Base-by-base conservation (phyloP, 2,329 filamentous ascomycete genomes). In the Amesomyces nigricolor region DNA sequence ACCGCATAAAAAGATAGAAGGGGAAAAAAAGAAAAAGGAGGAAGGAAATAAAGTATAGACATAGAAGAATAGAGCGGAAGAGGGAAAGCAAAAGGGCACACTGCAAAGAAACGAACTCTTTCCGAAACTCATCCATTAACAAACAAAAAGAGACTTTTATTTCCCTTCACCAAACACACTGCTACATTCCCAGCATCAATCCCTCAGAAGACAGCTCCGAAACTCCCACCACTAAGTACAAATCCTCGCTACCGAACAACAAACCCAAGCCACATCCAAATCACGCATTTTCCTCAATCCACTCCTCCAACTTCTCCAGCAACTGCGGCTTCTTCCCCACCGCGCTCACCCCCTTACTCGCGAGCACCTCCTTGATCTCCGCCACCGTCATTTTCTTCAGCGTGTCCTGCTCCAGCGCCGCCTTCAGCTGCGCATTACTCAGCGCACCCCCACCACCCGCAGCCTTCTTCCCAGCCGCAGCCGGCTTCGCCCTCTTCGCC, bases 301-400 rank as follows among this genome's bases (percentile, higher is more conserved):
- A 83, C 56, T 79, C 69, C 66, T 82, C 80, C 37, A 84, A 65
- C 57, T 76, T 74, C 59, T 83, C 80, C 5, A 82, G 63, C 47
- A 84, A 64, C 2, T 80, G 78, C 2, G 73, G 73, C 68, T 84
- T 84, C 63, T 73, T 73, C 0, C 81, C 81, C 7, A 72, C 66
- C 0, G 73, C 73, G 32, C 75, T 77, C 38, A 82, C 62, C 0
- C 77, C 78, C 55, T 75, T 77, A 29, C 70, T 71, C 0, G 66
- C 70, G 37, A 82, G 69, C 6, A 80, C 66, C 19, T 77, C 75
- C 57, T 75, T 80, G 35, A 84, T 67, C 51, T 79, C 76, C 0
- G 70, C 73, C 8, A 83, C 78, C 4, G 78, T 78, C 72, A 82
- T 74, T 64, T 79, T 80, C n/a, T 70, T 63, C 47, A 83, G 68